phyloP scores from a whole-genome alignment of 1,284 basidiomycete genomes.

The Naganishia albida region DNA sequence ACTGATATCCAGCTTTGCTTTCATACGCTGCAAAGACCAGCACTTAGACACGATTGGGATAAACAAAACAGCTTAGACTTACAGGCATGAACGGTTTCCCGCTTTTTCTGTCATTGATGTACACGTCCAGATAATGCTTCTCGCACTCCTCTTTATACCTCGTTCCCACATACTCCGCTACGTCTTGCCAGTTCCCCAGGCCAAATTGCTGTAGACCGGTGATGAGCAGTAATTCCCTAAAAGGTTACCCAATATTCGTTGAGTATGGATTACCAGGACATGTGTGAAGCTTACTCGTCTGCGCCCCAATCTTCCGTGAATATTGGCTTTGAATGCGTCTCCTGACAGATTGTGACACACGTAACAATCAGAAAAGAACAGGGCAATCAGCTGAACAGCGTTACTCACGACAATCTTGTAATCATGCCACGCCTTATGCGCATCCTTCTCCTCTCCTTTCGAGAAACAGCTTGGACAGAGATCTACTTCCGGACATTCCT shows the following conservation, averaged over 20 bases:
- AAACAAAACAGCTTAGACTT: neutral
- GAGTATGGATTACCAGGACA: neutral
- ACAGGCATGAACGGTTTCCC: slow-evolving; percentile 31
- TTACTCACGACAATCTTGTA: slow-evolving; percentile 85
- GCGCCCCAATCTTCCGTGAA: slow-evolving; percentile 96
- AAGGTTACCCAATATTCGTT: slow-evolving; percentile 24
- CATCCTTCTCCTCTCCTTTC: slow-evolving; percentile 81
- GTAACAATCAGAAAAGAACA: neutral
- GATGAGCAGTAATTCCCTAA: slow-evolving; percentile 82
- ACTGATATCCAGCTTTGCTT: slow-evolving; percentile 66
- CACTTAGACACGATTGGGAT: neutral
- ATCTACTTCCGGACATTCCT: slow-evolving; percentile 78
- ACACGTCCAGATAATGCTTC: slow-evolving; percentile 81
- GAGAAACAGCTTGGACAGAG: slow-evolving; percentile 89
- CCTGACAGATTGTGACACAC: slow-evolving; percentile 57
- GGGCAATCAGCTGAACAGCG: slow-evolving; percentile 13
- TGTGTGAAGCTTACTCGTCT: slow-evolving; percentile 70
- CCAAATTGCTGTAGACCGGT: slow-evolving; percentile 88
- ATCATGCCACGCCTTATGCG: slow-evolving; percentile 83
- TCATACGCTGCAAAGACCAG: slow-evolving; percentile 22
- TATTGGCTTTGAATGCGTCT: slow-evolving; percentile 93
- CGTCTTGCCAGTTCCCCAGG: slow-evolving; percentile 95
- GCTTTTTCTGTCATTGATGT: slow-evolving; percentile 57
- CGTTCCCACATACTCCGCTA: slow-evolving; percentile 93
- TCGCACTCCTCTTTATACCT: slow-evolving; percentile 93